A percentile compares a stretch with the other conserved stretches of the same genome.
phyloP scores from a whole-genome alignment of 768 basidiomycete genomes.

The Rhizopogon vulgaris region DNA sequence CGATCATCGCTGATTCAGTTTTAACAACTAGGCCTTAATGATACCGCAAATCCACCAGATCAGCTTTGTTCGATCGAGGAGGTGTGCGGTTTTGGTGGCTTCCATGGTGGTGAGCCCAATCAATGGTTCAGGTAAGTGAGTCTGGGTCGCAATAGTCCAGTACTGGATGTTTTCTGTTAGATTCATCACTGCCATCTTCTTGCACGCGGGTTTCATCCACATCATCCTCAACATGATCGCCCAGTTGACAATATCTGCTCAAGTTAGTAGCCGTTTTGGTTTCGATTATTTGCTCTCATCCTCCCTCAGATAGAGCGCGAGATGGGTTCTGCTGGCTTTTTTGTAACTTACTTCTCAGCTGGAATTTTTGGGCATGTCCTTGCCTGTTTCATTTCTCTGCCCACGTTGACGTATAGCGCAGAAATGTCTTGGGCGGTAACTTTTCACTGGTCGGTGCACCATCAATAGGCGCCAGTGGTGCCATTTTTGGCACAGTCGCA shows the following conservation, averaged over 20 bases:
- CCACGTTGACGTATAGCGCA: conserved; percentile 19
- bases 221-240: conserved; percentile 86
- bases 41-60: conserved; percentile 75
- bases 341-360: conserved; percentile 81
- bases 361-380: conserved; percentile 83
- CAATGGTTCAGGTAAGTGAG: conserved; percentile 47
- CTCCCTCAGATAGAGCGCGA: conserved; percentile 73
- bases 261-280: conserved; percentile 34
- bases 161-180: conserved; percentile 33
- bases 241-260: conserved; percentile 72
- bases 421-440: conserved; percentile 88
- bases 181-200: conserved; percentile 84
- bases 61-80: conserved; percentile 69
- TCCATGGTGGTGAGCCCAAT: conserved; percentile 37
- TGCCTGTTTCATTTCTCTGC: conserved; percentile 4
- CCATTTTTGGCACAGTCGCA: conserved; percentile 83
- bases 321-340: conserved; percentile 84
- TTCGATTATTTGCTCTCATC: neutral
- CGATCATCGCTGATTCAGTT: conserved; percentile 1
- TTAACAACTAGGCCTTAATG: conserved; percentile 56
- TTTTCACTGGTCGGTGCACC: conserved; percentile 86
- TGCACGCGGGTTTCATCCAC: conserved; percentile 97
- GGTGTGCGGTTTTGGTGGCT: conserved; percentile 87
- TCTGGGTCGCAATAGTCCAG: conserved; percentile 35
- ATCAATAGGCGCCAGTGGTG: conserved; percentile 88